Base-by-base conservation (phyloP, 805 yeast genomes). In the Vanderwaltozyma polyspora region DNA sequence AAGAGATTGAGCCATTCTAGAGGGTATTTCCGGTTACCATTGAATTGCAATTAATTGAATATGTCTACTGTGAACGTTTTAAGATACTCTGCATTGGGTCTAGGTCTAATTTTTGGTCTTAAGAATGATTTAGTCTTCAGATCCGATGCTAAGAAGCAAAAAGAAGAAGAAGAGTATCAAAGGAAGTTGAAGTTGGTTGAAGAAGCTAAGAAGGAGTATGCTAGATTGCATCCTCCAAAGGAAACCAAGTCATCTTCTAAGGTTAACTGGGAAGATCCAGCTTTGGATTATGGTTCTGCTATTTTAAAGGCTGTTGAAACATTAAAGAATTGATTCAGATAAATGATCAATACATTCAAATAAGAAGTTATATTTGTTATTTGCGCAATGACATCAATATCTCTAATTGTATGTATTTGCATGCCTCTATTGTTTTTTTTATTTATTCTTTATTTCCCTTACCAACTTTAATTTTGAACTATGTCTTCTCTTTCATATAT, bases 71-170 rank as follows among this genome's bases (percentile, higher is more conserved):
- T 66, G 36, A 71, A 71, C 61, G 76, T 87, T 55, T 74, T 87
- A 57, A 84, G 97, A 78, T 89, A 91, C 78, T 68, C 94, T 48
- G 79, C 93, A 36, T 72, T 89, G 48, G 89, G 82, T 35, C 74
- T 84, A 48, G 98, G 98, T 62, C 67, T 87, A 39, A 70, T 74
- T 42, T 84, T 83, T 65, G 98, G 98, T 50, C 82, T 85, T 45
- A 71, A 71, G 60, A 94, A 85, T 70, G 82, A 93, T 63, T 66
- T 72, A 55, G 61, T 69, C 35, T 70, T 85, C 51, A 76, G 77
- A 51, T 51, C 72, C 17, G 68, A 69, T 36, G 86, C 79, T 40
- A 64, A 60, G 31, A 68, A 70, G 57, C 66, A 71, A 53, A 72
- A 68, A 35, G 82, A 75, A 51, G 64, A 66, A 35, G 66, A 64